These are phyloP conservation scores for Xylaria grammica DNA, from an alignment of 495 filamentous ascomycete genomes.

Conservation along the genomic window DNA sequence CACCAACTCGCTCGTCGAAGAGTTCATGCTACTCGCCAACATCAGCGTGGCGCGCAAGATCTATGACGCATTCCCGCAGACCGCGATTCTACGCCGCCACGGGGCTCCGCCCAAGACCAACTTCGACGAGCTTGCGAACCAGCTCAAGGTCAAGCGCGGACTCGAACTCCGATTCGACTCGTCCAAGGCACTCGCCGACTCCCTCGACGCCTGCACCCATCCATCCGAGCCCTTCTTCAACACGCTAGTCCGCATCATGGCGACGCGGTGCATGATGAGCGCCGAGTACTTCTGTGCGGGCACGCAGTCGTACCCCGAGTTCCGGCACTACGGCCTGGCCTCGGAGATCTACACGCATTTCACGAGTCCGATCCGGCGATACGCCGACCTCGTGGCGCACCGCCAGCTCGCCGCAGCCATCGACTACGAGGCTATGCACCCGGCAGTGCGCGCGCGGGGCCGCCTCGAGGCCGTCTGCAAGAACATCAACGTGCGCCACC, in stretches of 20 bases:
- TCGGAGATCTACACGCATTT: constrained; percentile 98
- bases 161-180: constrained; percentile 80
- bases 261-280: constrained; percentile 98
- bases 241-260: constrained; percentile 94
- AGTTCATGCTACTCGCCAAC: constrained; percentile 99
- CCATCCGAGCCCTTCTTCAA: constrained; percentile 94
- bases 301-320: constrained; percentile 89
- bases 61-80: constrained; percentile 89
- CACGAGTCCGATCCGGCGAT: constrained; percentile 94
- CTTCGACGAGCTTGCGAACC: constrained; percentile 90
- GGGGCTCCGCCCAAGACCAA: constrained; percentile 90
- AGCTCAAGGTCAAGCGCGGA: constrained; percentile 82
- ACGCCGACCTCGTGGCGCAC: constrained; percentile 92
- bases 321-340: constrained; percentile 94
- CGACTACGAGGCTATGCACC: constrained; percentile 81
- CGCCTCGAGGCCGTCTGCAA: constrained; percentile 92
- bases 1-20: constrained; percentile 96
- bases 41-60: constrained; percentile 88
- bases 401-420: constrained; percentile 95
- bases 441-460: constrained; percentile 73
- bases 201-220: constrained; percentile 84
- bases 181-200: constrained; percentile 88
- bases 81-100: constrained; percentile 90
- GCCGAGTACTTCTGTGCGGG: constrained; percentile 98
- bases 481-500: constrained; percentile 96